These are phyloP conservation scores for Ilyonectria robusta DNA, from an alignment of 2,329 filamentous ascomycete genomes.

Conservation along the genomic window DNA sequence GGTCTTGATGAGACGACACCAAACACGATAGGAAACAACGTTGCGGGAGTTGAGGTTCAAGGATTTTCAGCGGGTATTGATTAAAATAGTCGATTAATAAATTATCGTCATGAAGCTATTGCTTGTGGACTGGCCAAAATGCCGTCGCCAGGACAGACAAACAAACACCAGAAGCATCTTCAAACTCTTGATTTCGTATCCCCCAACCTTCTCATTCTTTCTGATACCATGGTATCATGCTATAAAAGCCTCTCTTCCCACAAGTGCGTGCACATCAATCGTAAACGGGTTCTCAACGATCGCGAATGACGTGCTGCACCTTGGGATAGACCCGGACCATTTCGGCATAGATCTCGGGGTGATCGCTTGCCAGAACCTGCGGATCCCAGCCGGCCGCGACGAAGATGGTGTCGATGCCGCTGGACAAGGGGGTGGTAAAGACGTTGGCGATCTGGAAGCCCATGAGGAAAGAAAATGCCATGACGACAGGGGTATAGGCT, in stretches of 20 bases:
- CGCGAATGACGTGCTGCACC: constrained; percentile 80
- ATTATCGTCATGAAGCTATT: constrained; percentile 10
- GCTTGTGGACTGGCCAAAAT: constrained; percentile 6
- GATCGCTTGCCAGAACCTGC: constrained; percentile 82
- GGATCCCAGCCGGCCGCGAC: constrained; percentile 81
- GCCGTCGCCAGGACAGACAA: constrained; percentile 2
- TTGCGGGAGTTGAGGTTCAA: neutral
- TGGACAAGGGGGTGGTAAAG: constrained; percentile 89
- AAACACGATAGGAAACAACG: neutral
- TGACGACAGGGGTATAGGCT: constrained; percentile 80
- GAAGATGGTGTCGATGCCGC: constrained; percentile 93
- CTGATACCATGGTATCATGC: constrained; percentile 27
- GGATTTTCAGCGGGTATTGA: neutral
- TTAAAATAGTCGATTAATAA: constrained; percentile 1
- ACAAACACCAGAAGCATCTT: constrained; percentile 1
- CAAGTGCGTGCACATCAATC: neutral
- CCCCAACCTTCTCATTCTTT: neutral
- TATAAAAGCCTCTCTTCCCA: constrained; percentile 20
- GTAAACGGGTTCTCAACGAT: constrained; percentile 26
- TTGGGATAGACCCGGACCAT: constrained; percentile 88
- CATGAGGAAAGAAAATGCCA: constrained; percentile 90
- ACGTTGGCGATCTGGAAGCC: constrained; percentile 91
- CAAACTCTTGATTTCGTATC: neutral
- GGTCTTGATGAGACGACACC: no score
- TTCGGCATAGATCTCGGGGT: constrained; percentile 83